These are phyloP conservation scores for Penicillium frequentans DNA, from an alignment of 2,329 filamentous ascomycete genomes.

Conservation along the genomic window DNA sequence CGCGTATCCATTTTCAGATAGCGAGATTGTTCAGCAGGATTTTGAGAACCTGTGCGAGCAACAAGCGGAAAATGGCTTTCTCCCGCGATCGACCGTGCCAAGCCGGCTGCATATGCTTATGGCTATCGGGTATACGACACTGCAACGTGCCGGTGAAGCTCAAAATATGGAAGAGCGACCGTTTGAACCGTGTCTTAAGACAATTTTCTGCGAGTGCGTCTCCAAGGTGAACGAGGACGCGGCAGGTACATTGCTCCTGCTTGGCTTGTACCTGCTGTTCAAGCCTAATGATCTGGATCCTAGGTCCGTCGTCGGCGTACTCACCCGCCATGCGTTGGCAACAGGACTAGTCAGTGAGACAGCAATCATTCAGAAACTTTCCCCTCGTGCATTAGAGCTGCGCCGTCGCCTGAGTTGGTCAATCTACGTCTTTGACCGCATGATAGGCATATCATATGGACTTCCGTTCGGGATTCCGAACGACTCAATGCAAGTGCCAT, in stretches of 20 bases:
- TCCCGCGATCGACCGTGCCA: conserved; percentile 21
- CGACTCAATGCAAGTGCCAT: conserved; percentile 42
- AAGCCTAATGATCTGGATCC: conserved; percentile 43
- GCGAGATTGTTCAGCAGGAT: conserved; percentile 34
- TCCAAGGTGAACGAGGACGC: conserved; percentile 38
- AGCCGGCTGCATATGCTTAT: conserved; percentile 47
- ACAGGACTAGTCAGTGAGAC: not conserved
- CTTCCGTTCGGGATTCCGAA: conserved; percentile 43
- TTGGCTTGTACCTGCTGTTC: conserved; percentile 48
- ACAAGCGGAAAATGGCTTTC: not conserved
- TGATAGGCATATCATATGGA: conserved; percentile 46
- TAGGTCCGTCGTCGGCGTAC: conserved; percentile 40
- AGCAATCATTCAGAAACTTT: not conserved
- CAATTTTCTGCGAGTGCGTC: conserved; percentile 46
- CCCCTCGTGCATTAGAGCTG: conserved; percentile 26
- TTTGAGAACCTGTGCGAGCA: conserved; percentile 25
- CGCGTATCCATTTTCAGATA: conserved; percentile 49
- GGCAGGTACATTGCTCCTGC: conserved; percentile 44
- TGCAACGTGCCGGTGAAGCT: conserved; percentile 46
- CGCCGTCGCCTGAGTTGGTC: conserved; percentile 49
- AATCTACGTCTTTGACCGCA: conserved; percentile 48
- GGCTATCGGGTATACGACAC: conserved; percentile 49
- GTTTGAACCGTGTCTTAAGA: conserved; percentile 34
- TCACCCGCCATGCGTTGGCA: conserved; percentile 1
- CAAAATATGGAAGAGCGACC: conserved; percentile 37